Conservation (phyloP, 2,329 filamentous ascomycete species). For the Phyllosticta paracitricarpa region DNA sequence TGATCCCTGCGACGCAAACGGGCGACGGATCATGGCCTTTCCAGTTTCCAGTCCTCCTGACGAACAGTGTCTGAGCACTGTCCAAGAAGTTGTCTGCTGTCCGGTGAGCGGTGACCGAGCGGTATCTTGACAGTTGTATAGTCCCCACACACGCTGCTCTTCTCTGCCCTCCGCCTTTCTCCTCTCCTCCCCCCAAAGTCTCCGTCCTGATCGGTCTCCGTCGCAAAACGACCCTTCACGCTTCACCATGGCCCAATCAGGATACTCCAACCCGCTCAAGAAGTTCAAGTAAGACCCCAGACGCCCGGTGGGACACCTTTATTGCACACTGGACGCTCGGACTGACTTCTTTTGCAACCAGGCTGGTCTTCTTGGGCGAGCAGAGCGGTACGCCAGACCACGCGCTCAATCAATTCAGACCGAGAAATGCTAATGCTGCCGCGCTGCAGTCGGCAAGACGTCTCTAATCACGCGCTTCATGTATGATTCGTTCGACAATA, state of each 20-base stretch:
- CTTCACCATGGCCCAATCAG: conserved; percentile 66
- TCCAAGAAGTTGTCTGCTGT: neutral
- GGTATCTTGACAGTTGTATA: conserved; percentile 11
- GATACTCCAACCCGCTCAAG: conserved; percentile 97
- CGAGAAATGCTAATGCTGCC: conserved; percentile 12
- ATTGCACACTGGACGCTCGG: neutral
- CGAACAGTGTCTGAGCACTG: conserved; percentile 7
- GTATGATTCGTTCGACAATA: conserved; percentile 99
- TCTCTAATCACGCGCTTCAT: conserved; percentile 98
- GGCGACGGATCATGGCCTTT: neutral
- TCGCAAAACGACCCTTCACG: conserved; percentile 6
- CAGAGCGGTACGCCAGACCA: conserved; percentile 70
- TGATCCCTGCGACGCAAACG: conserved; percentile 7
- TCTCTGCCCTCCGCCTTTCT: conserved; percentile 8
- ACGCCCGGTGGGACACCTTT: neutral
- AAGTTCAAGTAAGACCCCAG: conserved; percentile 76
- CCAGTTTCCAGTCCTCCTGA: conserved; percentile 1
- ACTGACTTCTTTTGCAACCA: conserved; percentile 26
- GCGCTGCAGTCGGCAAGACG: conserved; percentile 77
- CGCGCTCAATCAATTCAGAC: conserved; percentile 3
- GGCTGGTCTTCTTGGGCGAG: conserved; percentile 94
- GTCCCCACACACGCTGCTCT: conserved; percentile 9
- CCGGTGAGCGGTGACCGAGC: conserved; percentile 1
- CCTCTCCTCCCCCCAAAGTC: conserved; percentile 5
- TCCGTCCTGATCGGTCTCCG: conserved; percentile 6